Conservation (phyloP, 148 eudicot species). For the Polygonum aviculare region DNA sequence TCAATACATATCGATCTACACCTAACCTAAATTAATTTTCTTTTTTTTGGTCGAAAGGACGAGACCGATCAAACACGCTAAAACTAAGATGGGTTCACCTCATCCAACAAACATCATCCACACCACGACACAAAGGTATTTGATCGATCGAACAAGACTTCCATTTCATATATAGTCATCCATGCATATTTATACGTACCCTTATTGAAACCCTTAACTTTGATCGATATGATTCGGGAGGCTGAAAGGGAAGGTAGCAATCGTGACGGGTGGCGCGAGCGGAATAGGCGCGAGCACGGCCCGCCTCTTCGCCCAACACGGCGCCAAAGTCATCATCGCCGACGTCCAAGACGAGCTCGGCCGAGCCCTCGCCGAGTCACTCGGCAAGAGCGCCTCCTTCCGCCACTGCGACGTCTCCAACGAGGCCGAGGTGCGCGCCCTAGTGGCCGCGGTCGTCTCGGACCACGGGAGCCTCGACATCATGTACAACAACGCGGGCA, state of each 20-base stretch:
- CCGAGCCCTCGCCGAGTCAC: conserved; percentile 20
- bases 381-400: conserved; percentile 30
- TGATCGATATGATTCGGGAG: conserved; percentile 9
- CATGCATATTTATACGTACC: too few species aligned
- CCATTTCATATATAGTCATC: too few species aligned
- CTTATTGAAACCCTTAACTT: too few species aligned
- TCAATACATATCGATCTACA: too few species aligned
- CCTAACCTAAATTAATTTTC: too few species aligned
- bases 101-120: too few species aligned
- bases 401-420: conserved; percentile 42
- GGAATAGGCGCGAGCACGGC: conserved; percentile 65
- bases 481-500: conserved; percentile 43
- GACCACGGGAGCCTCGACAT: conserved; percentile 32
- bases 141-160: too few species aligned
- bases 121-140: too few species aligned
- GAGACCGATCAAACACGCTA: too few species aligned
- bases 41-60: too few species aligned
- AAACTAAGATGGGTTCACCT: too few species aligned
- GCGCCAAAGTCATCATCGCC: conserved; percentile 71
- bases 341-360: conserved; percentile 48
- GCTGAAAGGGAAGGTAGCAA: conserved; percentile 67
- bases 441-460: conserved; percentile 21
- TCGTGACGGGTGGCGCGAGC: conserved; percentile 76
- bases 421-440: conserved; percentile 18
- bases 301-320: conserved; percentile 36